Conservation (phyloP, 176 grass and related monocot genomes). For the Aegilops speltoides region DNA sequence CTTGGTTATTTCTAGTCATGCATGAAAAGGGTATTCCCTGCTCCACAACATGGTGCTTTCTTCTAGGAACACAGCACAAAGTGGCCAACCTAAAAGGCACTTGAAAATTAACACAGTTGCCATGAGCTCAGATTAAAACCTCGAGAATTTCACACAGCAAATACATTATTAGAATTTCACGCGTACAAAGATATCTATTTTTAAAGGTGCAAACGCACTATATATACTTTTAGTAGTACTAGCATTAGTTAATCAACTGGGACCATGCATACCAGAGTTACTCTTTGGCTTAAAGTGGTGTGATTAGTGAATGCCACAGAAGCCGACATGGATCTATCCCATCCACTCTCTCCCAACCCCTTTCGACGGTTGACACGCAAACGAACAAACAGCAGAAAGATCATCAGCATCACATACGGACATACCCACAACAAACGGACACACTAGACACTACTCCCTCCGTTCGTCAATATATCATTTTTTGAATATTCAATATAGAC, state of each 20-base stretch:
- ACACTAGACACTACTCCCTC: not conserved
- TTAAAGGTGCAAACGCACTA: no score
- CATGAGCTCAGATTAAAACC: not conserved
- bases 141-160: not conserved
- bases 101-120: not conserved
- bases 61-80: not conserved
- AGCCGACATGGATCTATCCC: not conserved
- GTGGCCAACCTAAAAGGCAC: not conserved
- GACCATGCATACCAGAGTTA: not conserved
- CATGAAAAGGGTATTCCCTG: not conserved
- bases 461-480: no score
- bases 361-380: constrained; percentile 1
- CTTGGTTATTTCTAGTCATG: not conserved
- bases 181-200: not conserved
- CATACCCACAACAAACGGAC: not conserved
- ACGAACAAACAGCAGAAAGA: not conserved
- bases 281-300: not conserved
- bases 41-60: not conserved
- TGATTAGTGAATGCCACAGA: not conserved
- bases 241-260: not conserved
- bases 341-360: not conserved
- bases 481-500: no score
- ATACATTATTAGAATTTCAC: not conserved
- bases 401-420: not conserved
- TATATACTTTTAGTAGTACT: no score